Conservation (phyloP, 441 rosid species). For the Melastoma candidum region DNA sequence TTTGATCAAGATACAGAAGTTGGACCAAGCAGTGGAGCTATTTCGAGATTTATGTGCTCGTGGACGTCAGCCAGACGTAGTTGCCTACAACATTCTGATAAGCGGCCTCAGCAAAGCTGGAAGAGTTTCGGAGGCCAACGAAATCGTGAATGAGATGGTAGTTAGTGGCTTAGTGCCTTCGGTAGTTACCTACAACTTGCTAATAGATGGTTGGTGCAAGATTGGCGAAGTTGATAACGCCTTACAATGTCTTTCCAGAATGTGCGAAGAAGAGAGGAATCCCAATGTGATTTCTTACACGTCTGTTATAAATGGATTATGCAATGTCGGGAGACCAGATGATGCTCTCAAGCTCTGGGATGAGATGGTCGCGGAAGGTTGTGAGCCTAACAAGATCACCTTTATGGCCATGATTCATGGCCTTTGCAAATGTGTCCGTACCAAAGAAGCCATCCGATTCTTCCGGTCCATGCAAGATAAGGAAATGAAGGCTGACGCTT, state of each 20-base stretch:
- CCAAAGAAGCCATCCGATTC: constrained; percentile 45
- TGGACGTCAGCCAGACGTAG: constrained; percentile 64
- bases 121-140: constrained; percentile 53
- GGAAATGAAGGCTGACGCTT: constrained; percentile 58
- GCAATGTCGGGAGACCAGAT: constrained; percentile 53
- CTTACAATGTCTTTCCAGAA: constrained; percentile 40
- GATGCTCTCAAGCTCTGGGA: constrained; percentile 62
- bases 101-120: constrained; percentile 55
- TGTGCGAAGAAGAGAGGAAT: constrained; percentile 38
- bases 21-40: constrained; percentile 58
- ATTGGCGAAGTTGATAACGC: constrained; percentile 45
- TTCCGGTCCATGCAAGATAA: constrained; percentile 53
- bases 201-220: constrained; percentile 85
- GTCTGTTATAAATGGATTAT: constrained; percentile 56
- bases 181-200: constrained; percentile 52
- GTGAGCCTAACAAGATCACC: constrained; percentile 41
- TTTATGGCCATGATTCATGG: constrained; percentile 71
- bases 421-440: constrained; percentile 68
- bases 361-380: constrained; percentile 46
- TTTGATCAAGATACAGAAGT: constrained; percentile 38
- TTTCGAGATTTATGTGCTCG: constrained; percentile 43
- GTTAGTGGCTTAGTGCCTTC: constrained; percentile 61
- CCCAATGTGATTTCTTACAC: constrained; percentile 74
- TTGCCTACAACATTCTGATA: constrained; percentile 71
- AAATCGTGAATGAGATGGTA: constrained; percentile 57